Conservation (phyloP, 176 grass and related monocot species). For the Aegilops longissima region DNA sequence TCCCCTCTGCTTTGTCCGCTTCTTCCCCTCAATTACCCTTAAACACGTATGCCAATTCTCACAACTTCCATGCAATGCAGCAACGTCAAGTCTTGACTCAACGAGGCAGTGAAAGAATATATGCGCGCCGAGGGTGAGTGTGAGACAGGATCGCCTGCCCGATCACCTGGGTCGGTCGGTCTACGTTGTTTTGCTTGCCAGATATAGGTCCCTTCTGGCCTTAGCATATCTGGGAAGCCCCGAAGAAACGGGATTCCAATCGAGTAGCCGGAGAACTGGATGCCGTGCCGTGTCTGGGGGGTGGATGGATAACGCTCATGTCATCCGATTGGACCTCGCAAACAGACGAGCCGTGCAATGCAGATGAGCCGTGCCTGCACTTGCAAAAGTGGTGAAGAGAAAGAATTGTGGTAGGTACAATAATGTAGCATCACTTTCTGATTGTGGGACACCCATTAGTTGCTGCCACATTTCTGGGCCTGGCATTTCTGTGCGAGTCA, state of each 20-base stretch:
- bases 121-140: neutral
- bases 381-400: neutral
- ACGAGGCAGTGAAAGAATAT: constrained; percentile 18
- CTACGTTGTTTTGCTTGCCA: constrained; percentile 28
- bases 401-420: neutral
- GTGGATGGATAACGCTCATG: constrained; percentile 21
- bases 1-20: neutral
- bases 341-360: constrained; percentile 9
- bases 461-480: neutral
- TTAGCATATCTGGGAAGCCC: constrained; percentile 37
- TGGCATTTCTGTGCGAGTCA: neutral
- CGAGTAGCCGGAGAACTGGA: constrained; percentile 29
- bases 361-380: neutral
- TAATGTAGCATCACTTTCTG: neutral
- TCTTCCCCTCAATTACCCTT: neutral
- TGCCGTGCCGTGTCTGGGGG: neutral
- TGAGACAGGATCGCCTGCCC: constrained; percentile 2
- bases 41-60: constrained; percentile 1
- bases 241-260: constrained; percentile 18
- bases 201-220: constrained; percentile 6
- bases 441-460: constrained; percentile 3
- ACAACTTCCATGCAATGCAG: constrained; percentile 25
- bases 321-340: constrained; percentile 24
- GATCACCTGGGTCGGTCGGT: neutral
- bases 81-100: neutral